These are phyloP conservation scores for Apocynum venetum DNA, from an alignment of 257 asterid species.

Conservation along the genomic window DNA sequence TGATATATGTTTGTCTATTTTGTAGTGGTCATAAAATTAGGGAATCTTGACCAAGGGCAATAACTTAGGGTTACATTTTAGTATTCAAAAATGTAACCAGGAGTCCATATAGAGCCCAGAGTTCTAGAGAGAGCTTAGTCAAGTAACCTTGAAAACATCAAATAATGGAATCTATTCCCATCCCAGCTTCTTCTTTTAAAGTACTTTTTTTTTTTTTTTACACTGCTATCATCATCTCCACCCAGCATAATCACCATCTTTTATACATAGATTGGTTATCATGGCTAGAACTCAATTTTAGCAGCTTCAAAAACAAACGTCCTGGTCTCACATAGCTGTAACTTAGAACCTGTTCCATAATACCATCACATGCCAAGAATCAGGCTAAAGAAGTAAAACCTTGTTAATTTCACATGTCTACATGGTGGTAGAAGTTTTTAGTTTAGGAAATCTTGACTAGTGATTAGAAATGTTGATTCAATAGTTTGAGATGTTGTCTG, in stretches of 20 bases:
- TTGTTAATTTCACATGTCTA: neutral
- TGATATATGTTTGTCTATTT: conserved; percentile 24
- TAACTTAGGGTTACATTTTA: conserved; percentile 8
- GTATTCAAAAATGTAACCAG: neutral
- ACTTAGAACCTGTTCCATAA: neutral
- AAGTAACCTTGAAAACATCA: conserved; percentile 39
- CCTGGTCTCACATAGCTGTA: neutral
- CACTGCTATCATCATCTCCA: neutral
- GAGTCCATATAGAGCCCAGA: conserved; percentile 22
- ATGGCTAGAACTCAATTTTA: neutral
- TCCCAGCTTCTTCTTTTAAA: neutral
- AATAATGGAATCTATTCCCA: conserved; percentile 25
- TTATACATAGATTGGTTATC: too few species aligned
- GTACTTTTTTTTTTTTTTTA: neutral
- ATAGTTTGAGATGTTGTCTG: too few species aligned
- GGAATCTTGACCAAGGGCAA: conserved; percentile 17
- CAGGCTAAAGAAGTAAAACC: neutral
- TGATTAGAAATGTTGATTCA: too few species aligned
- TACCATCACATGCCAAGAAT: neutral
- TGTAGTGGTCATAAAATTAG: too few species aligned
- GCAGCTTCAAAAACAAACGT: neutral
- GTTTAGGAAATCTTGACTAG: too few species aligned
- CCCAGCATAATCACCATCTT: neutral
- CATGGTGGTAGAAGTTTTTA: too few species aligned
- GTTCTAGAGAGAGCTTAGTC: conserved; percentile 25